Percentiles rank a stretch among this genome's conserved stretches.
Evolutionary conservation across 768 basidiomycete genomes (phyloP).

Genomic region (Suillus lakei): DNA sequence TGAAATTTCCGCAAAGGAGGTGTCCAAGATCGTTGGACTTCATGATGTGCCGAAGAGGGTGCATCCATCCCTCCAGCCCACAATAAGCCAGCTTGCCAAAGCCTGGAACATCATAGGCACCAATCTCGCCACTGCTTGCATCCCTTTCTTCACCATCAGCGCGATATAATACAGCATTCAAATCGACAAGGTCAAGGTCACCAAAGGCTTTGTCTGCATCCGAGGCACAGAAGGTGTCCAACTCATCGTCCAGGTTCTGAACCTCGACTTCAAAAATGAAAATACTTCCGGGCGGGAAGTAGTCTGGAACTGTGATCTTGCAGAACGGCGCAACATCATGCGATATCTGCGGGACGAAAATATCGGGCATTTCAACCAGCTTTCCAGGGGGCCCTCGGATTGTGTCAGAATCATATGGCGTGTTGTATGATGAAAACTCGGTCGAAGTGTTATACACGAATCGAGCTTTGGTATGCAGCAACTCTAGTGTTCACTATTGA

Average conservation of each 20-base stretch:
- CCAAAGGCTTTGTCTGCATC: conserved; percentile 76
- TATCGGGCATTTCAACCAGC: conserved; percentile 64
- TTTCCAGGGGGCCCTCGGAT: conserved; percentile 76
- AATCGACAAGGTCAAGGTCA: conserved; percentile 79
- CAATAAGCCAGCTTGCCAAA: conserved; percentile 84
- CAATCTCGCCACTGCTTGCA: conserved; percentile 79
- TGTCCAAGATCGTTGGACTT: conserved; percentile 92
- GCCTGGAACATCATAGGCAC: conserved; percentile 81
- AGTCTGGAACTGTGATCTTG: conserved; percentile 82
- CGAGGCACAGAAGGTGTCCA: conserved; percentile 76
- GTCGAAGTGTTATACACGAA: conserved; percentile 84
- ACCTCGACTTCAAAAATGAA: conserved; percentile 91
- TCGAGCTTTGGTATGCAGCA: conserved; percentile 77
- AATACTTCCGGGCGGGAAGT: conserved; percentile 95
- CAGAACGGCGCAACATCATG: conserved; percentile 73
- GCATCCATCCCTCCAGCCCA: conserved; percentile 98
- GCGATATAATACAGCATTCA: conserved; percentile 87
- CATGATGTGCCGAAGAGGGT: conserved; percentile 82
- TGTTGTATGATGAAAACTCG: conserved; percentile 66
- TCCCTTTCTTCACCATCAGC: conserved; percentile 92
- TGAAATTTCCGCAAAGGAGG: conserved; percentile 83
- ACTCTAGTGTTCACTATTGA: conserved; percentile 74
- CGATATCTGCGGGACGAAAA: conserved; percentile 62
- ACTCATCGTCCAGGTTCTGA: conserved; percentile 66
- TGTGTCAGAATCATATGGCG: conserved; percentile 49